Evolutionary conservation across 352 stramenopile species (phyloP).

Genomic region (Phytophthora pseudosyringae): DNA sequence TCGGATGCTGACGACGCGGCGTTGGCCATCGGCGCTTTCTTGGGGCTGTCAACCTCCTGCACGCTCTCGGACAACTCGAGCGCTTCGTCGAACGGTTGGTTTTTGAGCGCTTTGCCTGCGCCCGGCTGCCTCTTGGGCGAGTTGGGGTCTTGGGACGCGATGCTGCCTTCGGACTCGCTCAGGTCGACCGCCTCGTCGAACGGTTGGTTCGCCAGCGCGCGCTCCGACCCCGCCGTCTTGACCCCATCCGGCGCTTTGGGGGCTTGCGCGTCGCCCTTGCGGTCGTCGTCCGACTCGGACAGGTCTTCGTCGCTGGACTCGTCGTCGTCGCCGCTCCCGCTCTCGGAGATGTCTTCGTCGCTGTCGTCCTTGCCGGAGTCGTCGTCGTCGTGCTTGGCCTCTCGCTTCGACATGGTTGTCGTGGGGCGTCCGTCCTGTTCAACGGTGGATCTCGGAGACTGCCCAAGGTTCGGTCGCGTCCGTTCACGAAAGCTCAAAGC

Average conservation of each 20-base stretch:
- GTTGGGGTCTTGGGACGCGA: slow-evolving; percentile 52
- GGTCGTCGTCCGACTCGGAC: slow-evolving; percentile 68
- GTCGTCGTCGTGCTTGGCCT: slow-evolving; percentile 62
- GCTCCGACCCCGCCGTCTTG: slow-evolving; percentile 46
- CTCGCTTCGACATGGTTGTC: slow-evolving; percentile 60
- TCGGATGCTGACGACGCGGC: slow-evolving; percentile 5
- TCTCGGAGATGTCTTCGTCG: slow-evolving; percentile 63
- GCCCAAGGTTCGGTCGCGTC: slow-evolving; percentile 20
- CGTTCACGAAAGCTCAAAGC: slow-evolving; percentile 20
- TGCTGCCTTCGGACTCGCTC: slow-evolving; percentile 80
- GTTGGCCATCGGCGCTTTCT: slow-evolving; percentile 29
- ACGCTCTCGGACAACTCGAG: slow-evolving; percentile 84
- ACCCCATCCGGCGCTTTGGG: slow-evolving; percentile 11
- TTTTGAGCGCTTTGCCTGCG: slow-evolving; percentile 52
- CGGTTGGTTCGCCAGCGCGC: slow-evolving; percentile 75
- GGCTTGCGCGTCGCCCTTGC: slow-evolving; percentile 38
- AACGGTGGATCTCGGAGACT: slow-evolving; percentile 23
- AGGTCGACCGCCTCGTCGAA: slow-evolving; percentile 90
- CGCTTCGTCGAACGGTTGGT: slow-evolving; percentile 84
- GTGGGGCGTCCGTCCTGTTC: background rate
- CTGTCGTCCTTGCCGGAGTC: slow-evolving; percentile 51
- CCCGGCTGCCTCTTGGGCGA: slow-evolving; percentile 62
- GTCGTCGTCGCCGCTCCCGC: slow-evolving; percentile 40
- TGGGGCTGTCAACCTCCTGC: slow-evolving; percentile 74
- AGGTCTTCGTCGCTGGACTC: slow-evolving; percentile 78